Conservation (phyloP, 1,284 basidiomycete species). For the Pterula multifida region DNA sequence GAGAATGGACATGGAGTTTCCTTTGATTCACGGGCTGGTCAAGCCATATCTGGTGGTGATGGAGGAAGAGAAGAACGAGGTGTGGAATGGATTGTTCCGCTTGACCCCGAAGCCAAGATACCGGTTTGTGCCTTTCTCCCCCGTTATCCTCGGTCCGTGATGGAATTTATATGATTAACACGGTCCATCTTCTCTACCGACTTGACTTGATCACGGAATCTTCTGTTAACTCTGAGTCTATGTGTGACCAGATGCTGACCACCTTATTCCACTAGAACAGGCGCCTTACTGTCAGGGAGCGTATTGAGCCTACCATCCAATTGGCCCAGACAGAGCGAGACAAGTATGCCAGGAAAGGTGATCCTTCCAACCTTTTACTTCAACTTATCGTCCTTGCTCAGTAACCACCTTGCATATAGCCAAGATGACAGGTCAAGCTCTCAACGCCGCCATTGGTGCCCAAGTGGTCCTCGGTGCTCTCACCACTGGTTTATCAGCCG, state of each 20-base stretch:
- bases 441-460: conserved; percentile 43
- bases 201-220: background rate
- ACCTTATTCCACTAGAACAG: background rate
- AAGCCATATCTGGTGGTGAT: background rate
- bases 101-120: background rate
- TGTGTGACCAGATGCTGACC: background rate
- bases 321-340: conserved; percentile 25
- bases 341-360: conserved; percentile 25
- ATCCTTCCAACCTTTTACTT: background rate
- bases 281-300: conserved; percentile 23
- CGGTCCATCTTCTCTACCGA: too few relatives aligned
- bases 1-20: background rate
- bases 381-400: background rate
- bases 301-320: conserved; percentile 30
- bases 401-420: conserved; percentile 13
- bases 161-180: background rate
- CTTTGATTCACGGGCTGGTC: background rate
- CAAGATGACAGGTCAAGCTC: conserved; percentile 29
- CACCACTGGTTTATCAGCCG: conserved; percentile 53
- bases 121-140: background rate
- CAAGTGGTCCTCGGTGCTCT: conserved; percentile 56
- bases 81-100: background rate
- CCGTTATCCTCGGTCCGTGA: background rate
- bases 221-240: background rate
- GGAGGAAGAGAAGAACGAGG: background rate